These are phyloP conservation scores for Termitomyces sp. DNA, from an alignment of 768 basidiomycete species.

Conservation along the genomic window DNA sequence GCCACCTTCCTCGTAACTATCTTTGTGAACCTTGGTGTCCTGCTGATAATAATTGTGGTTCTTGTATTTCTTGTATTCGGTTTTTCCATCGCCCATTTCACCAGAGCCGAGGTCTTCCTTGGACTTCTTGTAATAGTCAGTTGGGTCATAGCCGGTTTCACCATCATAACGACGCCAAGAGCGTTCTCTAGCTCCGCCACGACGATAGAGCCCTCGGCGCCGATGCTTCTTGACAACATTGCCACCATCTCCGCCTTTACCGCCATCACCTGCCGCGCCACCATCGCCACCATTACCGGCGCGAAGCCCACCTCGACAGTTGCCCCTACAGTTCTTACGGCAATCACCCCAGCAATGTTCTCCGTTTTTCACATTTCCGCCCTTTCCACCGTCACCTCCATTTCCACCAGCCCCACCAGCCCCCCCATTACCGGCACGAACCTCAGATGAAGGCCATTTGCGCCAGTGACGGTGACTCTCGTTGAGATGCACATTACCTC, in stretches of 20 bases:
- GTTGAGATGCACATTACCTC: neutral
- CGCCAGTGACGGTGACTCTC: neutral
- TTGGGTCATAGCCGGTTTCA: neutral
- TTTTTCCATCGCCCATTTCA: neutral
- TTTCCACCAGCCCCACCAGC: neutral
- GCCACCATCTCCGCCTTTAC: neutral
- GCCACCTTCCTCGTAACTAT: too few relatives aligned
- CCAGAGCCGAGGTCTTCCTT: neutral
- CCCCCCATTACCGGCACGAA: neutral
- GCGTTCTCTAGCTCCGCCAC: neutral
- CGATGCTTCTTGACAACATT: neutral
- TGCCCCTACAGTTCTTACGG: neutral
- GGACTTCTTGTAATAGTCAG: neutral
- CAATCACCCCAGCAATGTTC: neutral
- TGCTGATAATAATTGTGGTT: neutral
- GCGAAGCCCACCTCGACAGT: neutral
- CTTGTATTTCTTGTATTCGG: neutral
- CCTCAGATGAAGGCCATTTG: neutral
- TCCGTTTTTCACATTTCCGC: neutral
- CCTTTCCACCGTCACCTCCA: slow-evolving; percentile 1
- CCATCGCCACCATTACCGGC: neutral
- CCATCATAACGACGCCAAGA: neutral
- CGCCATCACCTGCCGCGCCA: neutral
- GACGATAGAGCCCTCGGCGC: neutral
- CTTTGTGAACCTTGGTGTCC: neutral